A percentile compares a stretch with the other conserved stretches of the same genome.
phyloP scores from a whole-genome alignment of 2,329 filamentous ascomycete genomes.

The Ophiosphaerella narmari region DNA sequence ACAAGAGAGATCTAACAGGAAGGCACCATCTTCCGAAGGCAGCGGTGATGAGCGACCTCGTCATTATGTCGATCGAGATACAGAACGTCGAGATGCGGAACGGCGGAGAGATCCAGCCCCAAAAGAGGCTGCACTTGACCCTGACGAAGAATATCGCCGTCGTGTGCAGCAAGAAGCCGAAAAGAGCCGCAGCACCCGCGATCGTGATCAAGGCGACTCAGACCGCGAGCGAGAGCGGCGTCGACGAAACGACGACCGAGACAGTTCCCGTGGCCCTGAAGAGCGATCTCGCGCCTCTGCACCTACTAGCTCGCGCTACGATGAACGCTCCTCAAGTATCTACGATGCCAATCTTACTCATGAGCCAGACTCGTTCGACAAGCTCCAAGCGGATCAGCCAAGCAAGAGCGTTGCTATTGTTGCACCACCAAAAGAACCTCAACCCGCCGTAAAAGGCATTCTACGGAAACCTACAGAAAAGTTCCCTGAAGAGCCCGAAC shows the following conservation, averaged over 20 bases:
- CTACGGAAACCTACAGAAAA: slow-evolving; percentile 79
- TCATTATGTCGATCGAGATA: slow-evolving; percentile 44
- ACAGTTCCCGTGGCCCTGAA: slow-evolving; percentile 31
- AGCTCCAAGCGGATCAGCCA: slow-evolving; percentile 21
- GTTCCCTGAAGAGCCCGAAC: slow-evolving; percentile 85
- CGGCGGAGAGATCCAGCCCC: slow-evolving; percentile 38
- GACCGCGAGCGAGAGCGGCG: slow-evolving; percentile 41
- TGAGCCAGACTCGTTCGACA: slow-evolving; percentile 39
- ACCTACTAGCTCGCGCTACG: slow-evolving; percentile 28
- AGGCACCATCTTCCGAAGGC: slow-evolving; percentile 37
- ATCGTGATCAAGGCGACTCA: slow-evolving; percentile 37
- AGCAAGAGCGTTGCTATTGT: slow-evolving; percentile 61
- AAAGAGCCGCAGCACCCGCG: slow-evolving; percentile 29
- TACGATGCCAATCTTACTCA: slow-evolving; percentile 38
- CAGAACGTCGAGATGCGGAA: slow-evolving; percentile 40
- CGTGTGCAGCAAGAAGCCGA: slow-evolving; percentile 53
- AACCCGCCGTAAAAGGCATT: slow-evolving; percentile 74
- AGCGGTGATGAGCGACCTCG: slow-evolving; percentile 42
- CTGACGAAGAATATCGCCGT: slow-evolving; percentile 57
- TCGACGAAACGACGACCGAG: slow-evolving; percentile 41
- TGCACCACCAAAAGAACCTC: slow-evolving; percentile 70
- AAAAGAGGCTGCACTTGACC: slow-evolving; percentile 45
- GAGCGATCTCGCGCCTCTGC: slow-evolving; percentile 32
- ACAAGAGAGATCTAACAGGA: slow-evolving; percentile 30
- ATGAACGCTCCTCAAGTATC: slow-evolving; percentile 36